Base-by-base conservation (phyloP, 148 eudicot genomes). In the Camellia japonica region DNA sequence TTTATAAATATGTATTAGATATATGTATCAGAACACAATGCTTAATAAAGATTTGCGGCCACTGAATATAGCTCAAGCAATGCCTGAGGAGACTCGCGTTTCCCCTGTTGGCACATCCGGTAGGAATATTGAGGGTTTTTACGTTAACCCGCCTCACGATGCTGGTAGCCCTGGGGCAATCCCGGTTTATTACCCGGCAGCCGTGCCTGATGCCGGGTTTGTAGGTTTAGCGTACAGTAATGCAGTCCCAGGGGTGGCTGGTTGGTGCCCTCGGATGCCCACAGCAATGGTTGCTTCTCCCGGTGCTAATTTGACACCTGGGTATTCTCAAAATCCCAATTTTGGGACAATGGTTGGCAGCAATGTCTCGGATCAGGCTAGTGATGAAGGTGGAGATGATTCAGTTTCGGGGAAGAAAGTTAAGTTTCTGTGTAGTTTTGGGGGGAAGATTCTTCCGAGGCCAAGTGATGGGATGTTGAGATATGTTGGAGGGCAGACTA, bases 401-500 rank as follows among this genome's bases (percentile, higher is more conserved):
- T 91, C 93, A 1, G 88, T 80, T 6, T 85, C 96, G 0, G 96
- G 92, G 66, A 91, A 70, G 80, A 93, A 93, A 79, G 92, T 95
- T 15, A 93, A 95, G 82, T 89, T 95, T 72, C 80, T 95, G 87
- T 95, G 97, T 83, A 95, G 98, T 82, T 95, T 86, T 75, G 97
- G 98, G 44, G 98, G 98, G 47, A 93, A 92, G 86, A 93, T 95
- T 73, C 78, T 95, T 44, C 98, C 98, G 58, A 88, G 98, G 60
- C 94, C 96, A 2, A 90, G 90, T 80, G 98, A 95, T 81, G 94
- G 97, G 77, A 86, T 86, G 81, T 79, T 95, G 70, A 89, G 98
- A 80, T 95, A 95, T 73, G 98, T 95, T 74, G 98, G 98, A 58
- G 98, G 98, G 20, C 92, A 95, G 73, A 95, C 97, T 72, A 87